These are phyloP conservation scores for Fusarium sp. DNA, from an alignment of 2,329 filamentous ascomycete species.

Conservation along the genomic window DNA sequence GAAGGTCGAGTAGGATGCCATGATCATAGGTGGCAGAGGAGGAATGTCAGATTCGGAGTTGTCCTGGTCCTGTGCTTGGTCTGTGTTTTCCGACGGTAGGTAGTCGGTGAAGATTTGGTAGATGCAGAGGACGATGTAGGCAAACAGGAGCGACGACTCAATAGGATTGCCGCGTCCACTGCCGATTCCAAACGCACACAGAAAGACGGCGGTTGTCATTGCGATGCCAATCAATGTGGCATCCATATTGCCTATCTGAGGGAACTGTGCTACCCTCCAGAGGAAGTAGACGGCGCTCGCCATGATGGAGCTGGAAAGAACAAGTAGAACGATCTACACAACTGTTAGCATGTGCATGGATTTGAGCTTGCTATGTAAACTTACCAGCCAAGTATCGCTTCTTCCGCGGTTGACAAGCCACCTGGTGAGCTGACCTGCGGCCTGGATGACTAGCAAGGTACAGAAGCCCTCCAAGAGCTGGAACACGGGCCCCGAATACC, in stretches of 20 bases:
- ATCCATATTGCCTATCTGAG: conserved; percentile 90
- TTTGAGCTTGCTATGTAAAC: conserved; percentile 48
- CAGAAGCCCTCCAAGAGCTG: conserved; percentile 97
- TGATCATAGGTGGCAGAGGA: conserved; percentile 95
- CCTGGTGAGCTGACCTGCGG: conserved; percentile 90
- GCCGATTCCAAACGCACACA: conserved; percentile 93
- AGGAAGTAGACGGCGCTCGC: conserved; percentile 96
- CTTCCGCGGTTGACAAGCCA: conserved; percentile 94
- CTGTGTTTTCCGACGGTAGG: conserved; percentile 77
- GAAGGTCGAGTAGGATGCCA: conserved; percentile 96
- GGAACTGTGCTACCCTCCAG: conserved; percentile 93
- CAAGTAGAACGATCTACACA: conserved; percentile 83
- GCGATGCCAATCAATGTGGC: conserved; percentile 92
- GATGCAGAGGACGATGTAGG: conserved; percentile 97
- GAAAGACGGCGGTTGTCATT: conserved; percentile 90
- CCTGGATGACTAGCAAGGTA: conserved; percentile 94
- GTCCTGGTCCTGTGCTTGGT: conserved; percentile 61
- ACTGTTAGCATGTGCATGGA: conserved; percentile 49
- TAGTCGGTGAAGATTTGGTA: conserved; percentile 99
- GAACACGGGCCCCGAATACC: conserved; percentile 93
- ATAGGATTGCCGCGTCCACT: conserved; percentile 94
- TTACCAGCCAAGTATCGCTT: conserved; percentile 96
- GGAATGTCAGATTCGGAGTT: conserved; percentile 85
- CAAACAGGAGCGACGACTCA: conserved; percentile 93
- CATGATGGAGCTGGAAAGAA: conserved; percentile 89